phyloP scores from a whole-genome alignment of 805 yeast genomes.

The Metschnikowia arizonensis region DNA sequence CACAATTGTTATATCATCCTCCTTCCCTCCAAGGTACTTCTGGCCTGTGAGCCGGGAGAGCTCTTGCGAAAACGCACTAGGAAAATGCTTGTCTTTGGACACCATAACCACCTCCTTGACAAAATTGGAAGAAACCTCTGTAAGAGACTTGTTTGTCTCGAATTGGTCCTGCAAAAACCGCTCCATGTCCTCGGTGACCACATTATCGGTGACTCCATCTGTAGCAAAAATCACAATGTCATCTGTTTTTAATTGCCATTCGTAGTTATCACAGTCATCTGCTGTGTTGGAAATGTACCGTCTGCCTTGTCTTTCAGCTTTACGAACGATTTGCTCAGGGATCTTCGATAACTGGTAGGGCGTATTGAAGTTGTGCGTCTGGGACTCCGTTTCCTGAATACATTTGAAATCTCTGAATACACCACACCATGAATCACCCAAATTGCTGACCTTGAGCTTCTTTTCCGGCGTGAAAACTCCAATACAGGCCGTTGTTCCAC shows the following conservation, averaged over 20 bases:
- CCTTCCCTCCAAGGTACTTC: constrained; percentile 84
- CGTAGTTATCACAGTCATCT: constrained; percentile 58
- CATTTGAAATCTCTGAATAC: constrained; percentile 65
- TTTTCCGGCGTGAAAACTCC: constrained; percentile 60
- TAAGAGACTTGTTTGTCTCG: constrained; percentile 30
- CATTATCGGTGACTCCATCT: constrained; percentile 90
- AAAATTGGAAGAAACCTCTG: constrained; percentile 48
- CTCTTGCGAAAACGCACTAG: constrained; percentile 84
- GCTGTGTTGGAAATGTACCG: constrained; percentile 72
- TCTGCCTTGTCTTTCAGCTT: constrained; percentile 52
- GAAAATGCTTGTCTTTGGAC: constrained; percentile 68
- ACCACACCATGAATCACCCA: constrained; percentile 96
- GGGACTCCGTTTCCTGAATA: constrained; percentile 65
- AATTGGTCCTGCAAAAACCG: constrained; percentile 57
- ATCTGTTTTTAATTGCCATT: constrained; percentile 59
- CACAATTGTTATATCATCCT: constrained; percentile 88
- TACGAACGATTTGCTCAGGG: constrained; percentile 55
- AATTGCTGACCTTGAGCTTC: constrained; percentile 65
- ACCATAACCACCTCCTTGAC: constrained; percentile 64
- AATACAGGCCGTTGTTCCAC: constrained; percentile 90
- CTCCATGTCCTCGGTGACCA: constrained; percentile 68
- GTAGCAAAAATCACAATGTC: constrained; percentile 86
- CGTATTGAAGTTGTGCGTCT: constrained; percentile 84
- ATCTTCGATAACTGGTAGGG: constrained; percentile 88
- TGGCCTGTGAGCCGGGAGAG: constrained; percentile 62